Evolutionary conservation across 257 asterid genomes (phyloP), one percentile per base, ranked within the genome.

Genomic region (Solanum medicagineum): DNA sequence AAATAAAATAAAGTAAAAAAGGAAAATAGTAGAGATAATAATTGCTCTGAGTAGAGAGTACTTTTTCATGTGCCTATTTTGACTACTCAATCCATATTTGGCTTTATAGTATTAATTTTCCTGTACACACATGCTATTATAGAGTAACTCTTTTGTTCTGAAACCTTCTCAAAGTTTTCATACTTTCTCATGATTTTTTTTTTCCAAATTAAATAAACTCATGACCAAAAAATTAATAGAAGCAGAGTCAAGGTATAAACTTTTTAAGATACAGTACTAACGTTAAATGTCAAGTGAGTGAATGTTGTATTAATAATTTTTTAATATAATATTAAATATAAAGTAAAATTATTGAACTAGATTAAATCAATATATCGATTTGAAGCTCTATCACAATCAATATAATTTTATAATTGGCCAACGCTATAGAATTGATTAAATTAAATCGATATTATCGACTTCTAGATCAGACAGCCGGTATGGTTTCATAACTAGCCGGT

Each of bases 21-120:
- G 6, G 63, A 51, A 16, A 51, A 24, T 1, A 77, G 63, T 16
- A 51, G 83, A 40, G 85, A 83, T 81, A 83, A 86, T 81, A 89
- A 89, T 89, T 84, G 87, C 87, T 66, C 85, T 84, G 88, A 40
- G 84, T 63, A 62, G 42, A 51, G 79, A 26, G 88, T 86, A 85
- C 88, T 36, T 83, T 88, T 57, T 87, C 85, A 85, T 87, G 87
- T 86, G 90, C 83, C 80, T 54, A 84, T 88, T 89, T 88, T 89
- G 90, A 91, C 93, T 87, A 88, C 66, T 87, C 85, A 66, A 22
- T 8, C 15, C 20, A 13, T 84, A 55, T 77, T 77, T 77, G 65
- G 83, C 88, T 86, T 85, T 89, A 74, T 74, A 74, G 17, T 63
- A 63, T 26, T 24, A 60, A 60, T 68, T 70, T 74, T 75, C 14